Base-by-base conservation (phyloP, 2,329 filamentous ascomycete genomes). In the Lomentospora prolificans region DNA sequence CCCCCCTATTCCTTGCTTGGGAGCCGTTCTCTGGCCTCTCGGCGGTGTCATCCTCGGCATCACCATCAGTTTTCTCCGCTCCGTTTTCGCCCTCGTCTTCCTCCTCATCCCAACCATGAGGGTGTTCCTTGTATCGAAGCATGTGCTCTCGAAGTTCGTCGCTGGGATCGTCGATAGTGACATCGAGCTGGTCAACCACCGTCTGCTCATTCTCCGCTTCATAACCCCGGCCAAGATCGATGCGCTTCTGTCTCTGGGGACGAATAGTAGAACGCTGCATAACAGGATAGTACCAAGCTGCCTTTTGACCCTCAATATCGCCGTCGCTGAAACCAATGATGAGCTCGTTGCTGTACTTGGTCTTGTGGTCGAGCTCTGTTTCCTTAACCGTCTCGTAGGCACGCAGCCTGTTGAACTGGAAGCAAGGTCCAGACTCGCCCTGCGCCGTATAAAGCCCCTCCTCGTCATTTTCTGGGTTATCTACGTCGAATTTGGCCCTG, bases 281-380 rank as follows among this genome's bases (percentile, higher is more conserved):
- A 59, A 87, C 75, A 3, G 84, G 84, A 62, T 86, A 87, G 68
- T 86, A 87, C 67, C 84, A 86, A 10, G 78, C 80, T 5, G 76
- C 83, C 65, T 80, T 81, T 60, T 80, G 75, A 56, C 70, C 68
- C 53, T 75, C 75, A 59, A 76, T 73, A 51, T 69, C 63, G 24
- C 68, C 75, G 59, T 79, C 77, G 59, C 82, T 76, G 63, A 78
- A 77, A 2, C 80, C 75, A 27, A 87, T 69, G 57, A 85, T 75
- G 31, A 86, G 72, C 67, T 87, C 82, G 59, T 86, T 77, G 60
- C 79, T 74, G 65, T 85, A 86, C 68, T 85, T 85, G 55, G 75
- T 78, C 39, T 74, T 66, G 63, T 81, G 76, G 60, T 79, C 75
- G 50, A 79, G 70, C 66, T 82, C 77, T 36, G 74, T 72, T 66